phyloP scores from a whole-genome alignment of 768 basidiomycete genomes.

The Chiua virens region DNA sequence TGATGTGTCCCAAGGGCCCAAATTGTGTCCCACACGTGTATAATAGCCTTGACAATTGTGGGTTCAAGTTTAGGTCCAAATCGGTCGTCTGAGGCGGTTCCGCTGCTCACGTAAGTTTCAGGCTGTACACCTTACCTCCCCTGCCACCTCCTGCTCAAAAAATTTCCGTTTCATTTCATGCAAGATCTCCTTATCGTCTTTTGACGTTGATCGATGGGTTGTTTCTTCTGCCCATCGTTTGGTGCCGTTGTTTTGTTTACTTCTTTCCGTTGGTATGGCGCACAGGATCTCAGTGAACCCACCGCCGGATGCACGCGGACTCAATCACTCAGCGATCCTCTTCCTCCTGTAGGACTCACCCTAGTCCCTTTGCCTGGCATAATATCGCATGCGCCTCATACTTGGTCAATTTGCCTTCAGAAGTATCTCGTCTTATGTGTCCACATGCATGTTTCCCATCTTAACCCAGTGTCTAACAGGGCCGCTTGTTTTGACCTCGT shows the following conservation, averaged over 20 bases:
- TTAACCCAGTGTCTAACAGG: constrained; percentile 26
- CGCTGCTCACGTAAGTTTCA: constrained; percentile 31
- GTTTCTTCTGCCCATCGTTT: constrained; percentile 10
- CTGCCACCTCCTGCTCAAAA: constrained; percentile 11
- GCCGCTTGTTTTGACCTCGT: constrained; percentile 36
- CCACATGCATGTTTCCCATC: constrained; percentile 23
- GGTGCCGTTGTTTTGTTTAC: constrained; percentile 10
- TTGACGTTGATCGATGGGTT: constrained; percentile 18
- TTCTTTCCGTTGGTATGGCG: constrained; percentile 15
- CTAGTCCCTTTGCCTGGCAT: constrained; percentile 3
- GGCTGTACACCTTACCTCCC: too few relatives aligned
- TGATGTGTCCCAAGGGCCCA: background rate
- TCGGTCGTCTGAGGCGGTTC: constrained; percentile 21
- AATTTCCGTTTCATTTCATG: constrained; percentile 16
- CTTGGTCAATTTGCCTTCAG: constrained; percentile 12
- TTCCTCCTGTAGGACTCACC: constrained; percentile 4
- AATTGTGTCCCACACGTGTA: too few relatives aligned
- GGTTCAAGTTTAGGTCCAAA: constrained; percentile 8
- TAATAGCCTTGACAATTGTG: background rate
- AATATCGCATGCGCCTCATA: constrained; percentile 6
- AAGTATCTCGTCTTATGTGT: constrained; percentile 14
- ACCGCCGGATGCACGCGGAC: constrained; percentile 25
- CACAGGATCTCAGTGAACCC: constrained; percentile 19
- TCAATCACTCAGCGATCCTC: constrained; percentile 28
- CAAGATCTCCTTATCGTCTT: constrained; percentile 14